Conservation (phyloP, 2,329 filamentous ascomycete species). For the Xylariaceae sp. region DNA sequence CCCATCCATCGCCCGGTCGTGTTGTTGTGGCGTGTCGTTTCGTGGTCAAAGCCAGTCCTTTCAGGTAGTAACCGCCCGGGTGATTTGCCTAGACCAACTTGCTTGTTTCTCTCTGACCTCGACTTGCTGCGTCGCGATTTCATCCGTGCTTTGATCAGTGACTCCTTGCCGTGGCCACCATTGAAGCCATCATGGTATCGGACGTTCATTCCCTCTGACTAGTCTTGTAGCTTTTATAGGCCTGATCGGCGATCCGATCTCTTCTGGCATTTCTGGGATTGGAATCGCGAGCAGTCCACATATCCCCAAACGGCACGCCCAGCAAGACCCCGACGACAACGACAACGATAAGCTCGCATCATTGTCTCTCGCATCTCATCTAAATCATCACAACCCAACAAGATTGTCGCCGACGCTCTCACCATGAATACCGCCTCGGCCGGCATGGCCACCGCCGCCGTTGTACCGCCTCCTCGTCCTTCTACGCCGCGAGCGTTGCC, state of each 20-base stretch:
- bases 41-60: slow-evolving; percentile 12
- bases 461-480: slow-evolving; percentile 27
- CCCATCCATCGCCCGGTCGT: slow-evolving; percentile 9
- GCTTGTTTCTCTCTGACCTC: slow-evolving; percentile 7
- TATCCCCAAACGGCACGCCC: slow-evolving; percentile 14
- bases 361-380: slow-evolving; percentile 15
- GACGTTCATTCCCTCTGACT: slow-evolving; percentile 11
- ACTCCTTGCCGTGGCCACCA: background rate
- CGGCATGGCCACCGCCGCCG: slow-evolving; percentile 30
- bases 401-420: slow-evolving; percentile 1
- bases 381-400: slow-evolving; percentile 6
- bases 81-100: slow-evolving; percentile 4
- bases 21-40: slow-evolving; percentile 11
- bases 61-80: background rate
- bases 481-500: slow-evolving; percentile 28
- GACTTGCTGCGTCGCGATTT: slow-evolving; percentile 1
- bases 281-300: slow-evolving; percentile 16
- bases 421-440: slow-evolving; percentile 30
- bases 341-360: slow-evolving; percentile 14
- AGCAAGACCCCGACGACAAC: slow-evolving; percentile 16
- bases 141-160: background rate
- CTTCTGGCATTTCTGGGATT: background rate
- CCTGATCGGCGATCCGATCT: slow-evolving; percentile 4
- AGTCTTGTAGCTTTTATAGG: slow-evolving; percentile 18
- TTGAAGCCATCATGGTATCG: slow-evolving; percentile 17